Percentiles rank a stretch among this genome's conserved stretches.
phyloP scores from a whole-genome alignment of 202 grass and related monocot genomes.

The Carex sylvatica region DNA sequence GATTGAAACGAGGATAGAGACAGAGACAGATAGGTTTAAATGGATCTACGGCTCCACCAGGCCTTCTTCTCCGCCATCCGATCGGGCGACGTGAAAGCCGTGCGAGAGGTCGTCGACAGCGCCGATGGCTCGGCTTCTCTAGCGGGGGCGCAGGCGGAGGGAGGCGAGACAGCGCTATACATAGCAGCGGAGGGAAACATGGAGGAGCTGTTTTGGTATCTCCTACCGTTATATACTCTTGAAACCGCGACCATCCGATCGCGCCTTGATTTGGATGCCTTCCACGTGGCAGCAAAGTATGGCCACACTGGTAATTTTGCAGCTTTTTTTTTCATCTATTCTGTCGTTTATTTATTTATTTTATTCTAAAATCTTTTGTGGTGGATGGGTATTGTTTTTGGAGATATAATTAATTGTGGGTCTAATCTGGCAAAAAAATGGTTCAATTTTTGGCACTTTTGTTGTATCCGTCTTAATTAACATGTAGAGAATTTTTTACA shows the following conservation, averaged over 20 bases:
- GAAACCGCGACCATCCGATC: constrained; percentile 60
- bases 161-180: constrained; percentile 82
- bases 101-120: constrained; percentile 39
- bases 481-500: not conserved
- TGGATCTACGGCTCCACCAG: constrained; percentile 88
- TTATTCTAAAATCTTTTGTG: not conserved
- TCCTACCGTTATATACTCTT: constrained; percentile 72
- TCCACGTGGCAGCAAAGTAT: constrained; percentile 90
- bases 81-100: constrained; percentile 59
- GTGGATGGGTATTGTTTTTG: not conserved
- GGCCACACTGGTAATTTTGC: constrained; percentile 63
- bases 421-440: not conserved
- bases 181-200: constrained; percentile 68
- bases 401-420: not conserved
- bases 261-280: constrained; percentile 86
- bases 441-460: not conserved
- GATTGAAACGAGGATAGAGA: not conserved
- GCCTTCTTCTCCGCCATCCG: constrained; percentile 77
- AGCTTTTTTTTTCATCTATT: not conserved
- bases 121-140: constrained; percentile 30
- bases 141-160: constrained; percentile 60
- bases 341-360: not conserved
- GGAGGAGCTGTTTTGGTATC: constrained; percentile 65
- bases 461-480: not conserved
- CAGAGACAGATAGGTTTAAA: not conserved